Evolutionary conservation across 2,329 filamentous ascomycete genomes (phyloP).

Genomic region (Xylogone sp.): DNA sequence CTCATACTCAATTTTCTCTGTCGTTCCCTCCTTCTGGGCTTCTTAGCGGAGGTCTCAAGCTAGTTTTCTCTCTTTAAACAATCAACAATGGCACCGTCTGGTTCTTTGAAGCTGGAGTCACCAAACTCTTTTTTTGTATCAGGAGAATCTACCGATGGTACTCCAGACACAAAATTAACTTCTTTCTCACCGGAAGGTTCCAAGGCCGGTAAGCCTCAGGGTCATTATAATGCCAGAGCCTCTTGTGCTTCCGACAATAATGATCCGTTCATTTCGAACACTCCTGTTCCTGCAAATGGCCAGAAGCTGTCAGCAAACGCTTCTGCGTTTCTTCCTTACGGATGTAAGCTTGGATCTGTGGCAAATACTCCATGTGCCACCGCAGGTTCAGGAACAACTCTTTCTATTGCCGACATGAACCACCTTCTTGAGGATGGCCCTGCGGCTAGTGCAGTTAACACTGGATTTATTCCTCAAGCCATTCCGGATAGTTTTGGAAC

Average conservation of each 20-base stretch:
- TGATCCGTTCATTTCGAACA: constrained; percentile 47
- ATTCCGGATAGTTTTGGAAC: constrained; percentile 4
- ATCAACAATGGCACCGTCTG: neutral
- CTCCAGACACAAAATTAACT: constrained; percentile 61
- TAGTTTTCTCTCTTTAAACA: neutral
- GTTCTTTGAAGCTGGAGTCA: constrained; percentile 3
- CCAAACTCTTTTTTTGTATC: constrained; percentile 44
- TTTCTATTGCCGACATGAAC: constrained; percentile 3
- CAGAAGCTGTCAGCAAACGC: constrained; percentile 62
- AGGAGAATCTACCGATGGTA: constrained; percentile 55
- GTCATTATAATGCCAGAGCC: constrained; percentile 18
- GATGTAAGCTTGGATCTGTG: constrained; percentile 4
- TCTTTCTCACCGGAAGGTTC: constrained; percentile 59
- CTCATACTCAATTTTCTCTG: neutral
- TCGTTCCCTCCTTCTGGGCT: neutral
- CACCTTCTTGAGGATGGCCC: constrained; percentile 5
- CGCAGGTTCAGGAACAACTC: constrained; percentile 2
- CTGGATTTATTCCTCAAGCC: neutral
- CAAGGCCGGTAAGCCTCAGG: constrained; percentile 3
- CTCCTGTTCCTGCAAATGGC: constrained; percentile 27
- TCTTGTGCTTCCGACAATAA: constrained; percentile 13
- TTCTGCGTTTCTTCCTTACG: constrained; percentile 54
- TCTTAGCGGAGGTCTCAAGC: neutral
- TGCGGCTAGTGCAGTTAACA: constrained; percentile 1
- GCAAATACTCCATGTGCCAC: neutral